Evolutionary conservation across 2,329 filamentous ascomycete genomes (phyloP), one percentile per base, ranked within the genome.

Genomic region (Torrubiellomyces zombiae): DNA sequence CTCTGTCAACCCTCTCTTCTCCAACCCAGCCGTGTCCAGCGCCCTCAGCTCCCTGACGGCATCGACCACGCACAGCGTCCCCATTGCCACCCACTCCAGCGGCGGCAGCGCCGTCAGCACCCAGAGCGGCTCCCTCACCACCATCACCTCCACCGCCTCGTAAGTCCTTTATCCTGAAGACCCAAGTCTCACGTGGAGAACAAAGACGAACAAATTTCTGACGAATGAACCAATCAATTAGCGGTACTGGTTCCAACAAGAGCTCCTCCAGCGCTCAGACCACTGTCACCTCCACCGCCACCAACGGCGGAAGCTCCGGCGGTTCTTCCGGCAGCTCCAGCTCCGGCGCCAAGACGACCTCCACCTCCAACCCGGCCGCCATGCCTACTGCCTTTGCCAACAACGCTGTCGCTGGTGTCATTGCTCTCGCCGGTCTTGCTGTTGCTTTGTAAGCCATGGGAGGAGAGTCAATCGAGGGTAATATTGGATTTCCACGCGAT

Each of bases 401-500:
- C n/a, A 26, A 26, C 11, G 31, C 31, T 20, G 30, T 29, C 2
- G 37, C 27, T 18, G 39, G 32, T 9, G 24, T 36, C n/a, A 24
- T 35, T n/a, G 37, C 34, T n/a, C 14, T 38, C 6, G 32, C 29
- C 8, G 39, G 38, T 4, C n/a, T 42, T 4, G 37, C 30, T 9
- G 15, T 36, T 17, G 34, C 31, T 11, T 25, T 38, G 14, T 37
- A 23, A 16, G 4, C 7, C 7, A n/a, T n/a, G n/a, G n/a, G n/a
- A n/a, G n/a, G n/a, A n/a, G n/a, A n/a, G n/a, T n/a, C n/a, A n/a
- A n/a, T n/a, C n/a, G n/a, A n/a, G n/a, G n/a, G n/a, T n/a, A n/a
- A n/a, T n/a, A n/a, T n/a, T n/a, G n/a, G n/a, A n/a, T n/a, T n/a
- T n/a, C n/a, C n/a, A n/a, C n/a, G n/a, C n/a, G n/a, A n/a, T n/a